Evolutionary conservation across 306 rosid species (phyloP).

Genomic region (Citrullus amarus): DNA sequence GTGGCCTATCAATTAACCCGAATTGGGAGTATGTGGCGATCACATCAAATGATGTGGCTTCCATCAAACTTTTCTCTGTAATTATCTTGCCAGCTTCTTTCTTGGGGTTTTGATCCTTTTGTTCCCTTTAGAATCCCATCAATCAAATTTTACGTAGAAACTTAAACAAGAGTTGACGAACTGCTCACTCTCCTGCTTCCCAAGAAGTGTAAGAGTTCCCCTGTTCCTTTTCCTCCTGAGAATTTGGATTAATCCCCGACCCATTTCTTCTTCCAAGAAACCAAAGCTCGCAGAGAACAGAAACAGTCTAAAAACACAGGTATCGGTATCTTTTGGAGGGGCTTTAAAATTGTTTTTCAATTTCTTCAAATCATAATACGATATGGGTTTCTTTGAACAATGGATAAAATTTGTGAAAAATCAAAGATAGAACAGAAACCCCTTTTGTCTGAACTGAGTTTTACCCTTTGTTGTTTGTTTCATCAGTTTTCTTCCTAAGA

Average conservation of each 20-base stretch:
- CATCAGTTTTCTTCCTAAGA: slow-evolving; percentile 20
- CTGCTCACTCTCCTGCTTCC: background rate
- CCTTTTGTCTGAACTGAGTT: background rate
- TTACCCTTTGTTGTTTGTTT: background rate
- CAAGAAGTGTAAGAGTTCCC: too few relatives aligned
- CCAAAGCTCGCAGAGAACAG: background rate
- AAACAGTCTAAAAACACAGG: background rate
- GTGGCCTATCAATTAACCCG: too few relatives aligned
- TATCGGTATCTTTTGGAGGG: background rate
- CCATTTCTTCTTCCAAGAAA: background rate
- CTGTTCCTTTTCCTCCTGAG: too few relatives aligned
- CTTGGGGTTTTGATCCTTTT: background rate
- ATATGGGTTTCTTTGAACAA: background rate
- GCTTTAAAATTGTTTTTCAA: background rate
- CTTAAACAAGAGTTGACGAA: background rate
- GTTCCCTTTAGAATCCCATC: background rate
- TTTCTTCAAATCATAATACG: background rate
- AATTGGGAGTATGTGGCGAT: too few relatives aligned
- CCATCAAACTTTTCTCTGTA: background rate
- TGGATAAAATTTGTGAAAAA: background rate
- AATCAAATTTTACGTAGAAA: background rate
- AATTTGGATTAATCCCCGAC: background rate
- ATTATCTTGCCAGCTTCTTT: background rate
- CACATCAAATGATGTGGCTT: background rate
- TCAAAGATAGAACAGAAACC: background rate